phyloP scores from a whole-genome alignment of 2,329 filamentous ascomycete species.

The Ceratocystis diversiconidia region DNA sequence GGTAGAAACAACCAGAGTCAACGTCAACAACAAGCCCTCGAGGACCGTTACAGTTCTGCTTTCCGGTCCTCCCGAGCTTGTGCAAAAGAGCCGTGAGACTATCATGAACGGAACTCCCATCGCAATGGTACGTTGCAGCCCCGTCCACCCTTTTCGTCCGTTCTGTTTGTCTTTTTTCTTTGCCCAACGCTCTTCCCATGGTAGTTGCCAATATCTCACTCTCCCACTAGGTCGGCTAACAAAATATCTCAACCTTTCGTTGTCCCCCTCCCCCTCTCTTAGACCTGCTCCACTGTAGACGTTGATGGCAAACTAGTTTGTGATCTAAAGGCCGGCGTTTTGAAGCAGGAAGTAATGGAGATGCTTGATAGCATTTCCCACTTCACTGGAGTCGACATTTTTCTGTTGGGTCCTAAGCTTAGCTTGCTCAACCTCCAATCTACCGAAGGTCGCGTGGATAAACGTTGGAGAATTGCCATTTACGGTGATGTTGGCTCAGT shows the following conservation, averaged over 20 bases:
- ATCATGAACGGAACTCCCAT: slow-evolving; percentile 87
- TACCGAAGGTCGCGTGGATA: slow-evolving; percentile 72
- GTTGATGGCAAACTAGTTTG: slow-evolving; percentile 84
- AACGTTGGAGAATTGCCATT: slow-evolving; percentile 81
- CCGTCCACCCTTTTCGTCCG: neutral
- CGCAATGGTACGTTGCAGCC: slow-evolving; percentile 55
- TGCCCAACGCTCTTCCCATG: neutral
- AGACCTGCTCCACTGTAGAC: slow-evolving; percentile 89
- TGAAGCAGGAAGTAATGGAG: slow-evolving; percentile 63
- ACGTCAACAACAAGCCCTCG: slow-evolving; percentile 52
- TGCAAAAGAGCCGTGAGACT: slow-evolving; percentile 77
- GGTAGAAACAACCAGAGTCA: slow-evolving; percentile 61
- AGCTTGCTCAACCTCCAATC: slow-evolving; percentile 61
- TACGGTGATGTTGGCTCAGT: slow-evolving; percentile 91
- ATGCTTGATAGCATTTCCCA: slow-evolving; percentile 76
- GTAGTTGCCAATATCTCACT: neutral
- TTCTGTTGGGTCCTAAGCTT: slow-evolving; percentile 80
- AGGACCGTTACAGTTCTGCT: slow-evolving; percentile 80
- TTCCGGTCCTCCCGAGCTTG: slow-evolving; percentile 72
- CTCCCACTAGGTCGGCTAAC: neutral
- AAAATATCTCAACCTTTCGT: neutral
- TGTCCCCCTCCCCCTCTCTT: slow-evolving; percentile 16
- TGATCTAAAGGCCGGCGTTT: slow-evolving; percentile 50
- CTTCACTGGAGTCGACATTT: slow-evolving; percentile 91
- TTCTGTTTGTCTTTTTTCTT: neutral